Conservation (phyloP, 2,329 filamentous ascomycete genomes). For the Blastomyces gilchristii region DNA sequence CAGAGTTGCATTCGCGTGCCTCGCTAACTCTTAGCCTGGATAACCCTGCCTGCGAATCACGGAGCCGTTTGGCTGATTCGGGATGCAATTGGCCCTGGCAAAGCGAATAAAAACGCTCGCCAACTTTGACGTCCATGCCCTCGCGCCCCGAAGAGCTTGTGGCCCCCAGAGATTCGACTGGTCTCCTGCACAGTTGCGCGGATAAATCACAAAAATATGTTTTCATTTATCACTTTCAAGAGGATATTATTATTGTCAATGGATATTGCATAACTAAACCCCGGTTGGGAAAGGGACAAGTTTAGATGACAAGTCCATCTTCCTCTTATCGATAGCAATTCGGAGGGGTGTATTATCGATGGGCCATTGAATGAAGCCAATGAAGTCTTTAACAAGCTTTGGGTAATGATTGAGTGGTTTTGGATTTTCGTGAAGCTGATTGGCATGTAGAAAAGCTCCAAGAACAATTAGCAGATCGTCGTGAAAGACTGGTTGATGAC, state of each 20-base stretch:
- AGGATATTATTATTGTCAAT: neutral
- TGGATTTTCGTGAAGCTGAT: neutral
- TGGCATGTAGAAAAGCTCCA: neutral
- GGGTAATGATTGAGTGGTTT: neutral
- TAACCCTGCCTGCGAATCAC: constrained; percentile 12
- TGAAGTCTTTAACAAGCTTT: neutral
- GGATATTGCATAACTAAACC: neutral
- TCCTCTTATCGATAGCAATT: constrained; percentile 1
- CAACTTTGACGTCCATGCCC: neutral
- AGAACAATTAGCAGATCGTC: neutral
- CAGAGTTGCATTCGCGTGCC: constrained; percentile 1
- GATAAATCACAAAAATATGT: no score
- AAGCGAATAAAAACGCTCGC: neutral
- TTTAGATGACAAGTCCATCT: neutral
- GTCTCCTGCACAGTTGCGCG: neutral
- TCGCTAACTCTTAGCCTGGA: constrained; percentile 1
- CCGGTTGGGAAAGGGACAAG: neutral
- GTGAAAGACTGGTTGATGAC: neutral
- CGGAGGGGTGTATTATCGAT: neutral
- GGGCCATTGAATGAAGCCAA: neutral
- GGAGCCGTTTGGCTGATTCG: constrained; percentile 6
- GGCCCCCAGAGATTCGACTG: neutral
- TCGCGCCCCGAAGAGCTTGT: neutral
- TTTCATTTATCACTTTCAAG: neutral
- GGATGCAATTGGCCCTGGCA: constrained; percentile 9